phyloP scores from a whole-genome alignment of 805 yeast species.

The Komagataella kurtzmanii region DNA sequence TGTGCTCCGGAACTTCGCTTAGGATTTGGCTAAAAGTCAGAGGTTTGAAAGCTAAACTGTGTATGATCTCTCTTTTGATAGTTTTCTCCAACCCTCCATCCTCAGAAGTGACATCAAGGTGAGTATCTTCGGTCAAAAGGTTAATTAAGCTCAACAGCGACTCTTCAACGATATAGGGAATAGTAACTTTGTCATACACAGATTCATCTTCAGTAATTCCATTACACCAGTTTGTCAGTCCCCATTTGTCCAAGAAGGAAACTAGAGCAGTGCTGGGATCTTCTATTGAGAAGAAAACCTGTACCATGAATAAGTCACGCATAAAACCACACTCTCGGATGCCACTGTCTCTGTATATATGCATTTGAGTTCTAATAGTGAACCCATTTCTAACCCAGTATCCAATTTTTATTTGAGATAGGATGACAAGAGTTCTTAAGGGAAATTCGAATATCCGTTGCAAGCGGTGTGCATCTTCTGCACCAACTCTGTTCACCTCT shows the following conservation, averaged over 20 bases:
- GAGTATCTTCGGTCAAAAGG: conserved; percentile 52
- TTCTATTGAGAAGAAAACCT: conserved; percentile 37
- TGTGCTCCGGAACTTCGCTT: conserved; percentile 60
- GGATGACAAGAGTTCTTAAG: conserved; percentile 56
- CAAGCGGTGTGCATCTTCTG: not conserved
- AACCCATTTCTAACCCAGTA: conserved; percentile 93
- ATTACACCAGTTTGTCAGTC: conserved; percentile 37
- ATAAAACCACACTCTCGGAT: conserved; percentile 73
- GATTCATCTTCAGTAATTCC: conserved; percentile 22
- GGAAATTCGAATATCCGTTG: conserved; percentile 54
- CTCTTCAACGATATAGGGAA: conserved; percentile 67
- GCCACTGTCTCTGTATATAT: conserved; percentile 65
- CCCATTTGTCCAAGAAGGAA: conserved; percentile 60
- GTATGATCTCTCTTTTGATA: conserved; percentile 63
- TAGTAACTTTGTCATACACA: conserved; percentile 30
- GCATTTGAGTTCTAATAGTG: conserved; percentile 65
- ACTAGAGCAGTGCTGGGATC: conserved; percentile 43
- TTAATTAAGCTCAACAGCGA: conserved; percentile 56
- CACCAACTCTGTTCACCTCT: not conserved
- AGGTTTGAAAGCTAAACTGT: conserved; percentile 66
- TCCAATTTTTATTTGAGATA: conserved; percentile 80
- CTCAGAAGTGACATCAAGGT: conserved; percentile 34
- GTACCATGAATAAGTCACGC: conserved; percentile 66
- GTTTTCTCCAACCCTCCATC: conserved; percentile 34
- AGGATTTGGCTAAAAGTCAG: conserved; percentile 60